phyloP scores from a whole-genome alignment of 2,329 filamentous ascomycete genomes.

The Phoma herbarum region DNA sequence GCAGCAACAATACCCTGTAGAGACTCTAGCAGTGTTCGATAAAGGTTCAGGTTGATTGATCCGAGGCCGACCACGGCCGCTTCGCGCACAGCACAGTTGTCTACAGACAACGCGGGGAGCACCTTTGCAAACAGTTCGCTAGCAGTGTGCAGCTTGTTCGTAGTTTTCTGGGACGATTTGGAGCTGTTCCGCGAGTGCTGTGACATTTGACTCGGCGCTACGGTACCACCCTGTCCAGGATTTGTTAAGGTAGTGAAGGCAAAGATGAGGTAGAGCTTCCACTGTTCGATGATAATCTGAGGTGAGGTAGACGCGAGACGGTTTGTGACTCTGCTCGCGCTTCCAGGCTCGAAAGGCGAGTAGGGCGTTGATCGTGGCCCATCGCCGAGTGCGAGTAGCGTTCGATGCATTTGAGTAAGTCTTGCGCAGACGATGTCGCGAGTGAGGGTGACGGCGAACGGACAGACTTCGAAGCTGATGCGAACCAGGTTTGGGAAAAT shows the following conservation, averaged over 20 bases:
- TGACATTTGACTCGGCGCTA: slow-evolving; percentile 64
- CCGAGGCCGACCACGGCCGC: slow-evolving; percentile 92
- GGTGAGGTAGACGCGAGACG: slow-evolving; percentile 73
- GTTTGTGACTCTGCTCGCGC: slow-evolving; percentile 66
- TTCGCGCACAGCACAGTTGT: slow-evolving; percentile 82
- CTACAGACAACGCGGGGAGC: slow-evolving; percentile 83
- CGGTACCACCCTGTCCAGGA: slow-evolving; percentile 67
- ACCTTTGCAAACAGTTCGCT: slow-evolving; percentile 89
- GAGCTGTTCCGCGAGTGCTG: slow-evolving; percentile 87
- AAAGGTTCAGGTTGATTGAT: slow-evolving; percentile 94
- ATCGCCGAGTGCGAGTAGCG: slow-evolving; percentile 81
- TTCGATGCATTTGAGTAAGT: slow-evolving; percentile 90
- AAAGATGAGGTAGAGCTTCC: slow-evolving; percentile 97
- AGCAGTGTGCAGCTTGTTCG: slow-evolving; percentile 86
- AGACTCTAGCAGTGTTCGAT: slow-evolving; percentile 87
- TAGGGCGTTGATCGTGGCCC: slow-evolving; percentile 59
- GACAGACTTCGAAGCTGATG: slow-evolving; percentile 88
- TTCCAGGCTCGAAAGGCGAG: slow-evolving; percentile 66
- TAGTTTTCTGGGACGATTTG: slow-evolving; percentile 69
- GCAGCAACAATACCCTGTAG: slow-evolving; percentile 84
- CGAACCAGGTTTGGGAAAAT: slow-evolving; percentile 95
- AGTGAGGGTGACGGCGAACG: slow-evolving; percentile 88
- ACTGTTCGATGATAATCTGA: slow-evolving; percentile 92
- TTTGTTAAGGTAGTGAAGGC: slow-evolving; percentile 95
- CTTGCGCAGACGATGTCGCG: slow-evolving; percentile 92